Evolutionary conservation across 176 grass and related monocot genomes (phyloP), one percentile per base, ranked within the genome.

Genomic region (Hordeum marinum): DNA sequence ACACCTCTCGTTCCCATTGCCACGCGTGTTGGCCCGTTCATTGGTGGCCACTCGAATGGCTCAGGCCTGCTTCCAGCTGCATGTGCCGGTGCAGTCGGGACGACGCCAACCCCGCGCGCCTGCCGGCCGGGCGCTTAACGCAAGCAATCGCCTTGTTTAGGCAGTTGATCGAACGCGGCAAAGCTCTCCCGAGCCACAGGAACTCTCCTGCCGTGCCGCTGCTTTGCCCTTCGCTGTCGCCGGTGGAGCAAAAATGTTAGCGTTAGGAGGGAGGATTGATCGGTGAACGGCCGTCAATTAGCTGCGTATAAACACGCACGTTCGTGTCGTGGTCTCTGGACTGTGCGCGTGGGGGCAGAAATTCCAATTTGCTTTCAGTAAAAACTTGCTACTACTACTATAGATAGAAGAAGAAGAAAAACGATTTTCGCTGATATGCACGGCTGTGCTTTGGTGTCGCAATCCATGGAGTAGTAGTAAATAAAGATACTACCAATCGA

Each of bases 41-140:
- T 61, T 20, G 2, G 43, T 57, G 32, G 55, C 66, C 37, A 29
- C 85, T 0, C 11, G 10, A 11, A 11, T 4, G 42, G 3, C 11
- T 76, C 62, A 9, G 8, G 8, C 46, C 6, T 24, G 41, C n/a
- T n/a, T n/a, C n/a, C 25, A 31, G 24, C 15, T 23, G 78, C 78
- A 73, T 82, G 88, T 82, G 68, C 69, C 62, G 26, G 45, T 9
- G n/a, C 31, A 13, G 43, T 35, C 21, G 27, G 4, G 63, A 63
- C 37, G 11, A 46, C 20, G 6, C 40, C n/a, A n/a, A n/a, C n/a
- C n/a, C n/a, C n/a, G n/a, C n/a, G n/a, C n/a, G n/a, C n/a, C n/a
- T n/a, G n/a, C n/a, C n/a, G 9, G 60, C 60, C 80, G 32, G 55
- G n/a, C 4, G 82, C 70, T 64, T 84, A 43, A 75, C 58, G 82